These are phyloP conservation scores for Puccinia novopanici DNA, from an alignment of 1,284 basidiomycete species.

Conservation along the genomic window DNA sequence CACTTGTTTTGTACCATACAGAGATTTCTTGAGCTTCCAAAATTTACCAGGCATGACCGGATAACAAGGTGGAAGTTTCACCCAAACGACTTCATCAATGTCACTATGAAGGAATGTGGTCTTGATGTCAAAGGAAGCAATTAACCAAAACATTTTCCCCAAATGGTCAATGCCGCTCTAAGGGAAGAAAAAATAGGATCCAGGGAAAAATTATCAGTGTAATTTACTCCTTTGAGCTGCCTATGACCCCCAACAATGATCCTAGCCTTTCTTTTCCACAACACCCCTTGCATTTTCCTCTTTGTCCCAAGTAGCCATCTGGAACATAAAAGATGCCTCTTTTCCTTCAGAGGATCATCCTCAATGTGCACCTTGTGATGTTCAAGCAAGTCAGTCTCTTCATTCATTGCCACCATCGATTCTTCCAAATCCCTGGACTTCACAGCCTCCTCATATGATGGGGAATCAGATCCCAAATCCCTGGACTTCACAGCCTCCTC, in stretches of 20 bases:
- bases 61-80: not conserved
- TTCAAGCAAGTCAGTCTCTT: too few relatives aligned
- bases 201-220: not conserved
- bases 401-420: not conserved
- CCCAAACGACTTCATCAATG: slow-evolving; percentile 6
- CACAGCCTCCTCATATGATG: not conserved
- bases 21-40: not conserved
- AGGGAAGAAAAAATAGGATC: not conserved
- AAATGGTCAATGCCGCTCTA: not conserved
- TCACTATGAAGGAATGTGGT: not conserved
- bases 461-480: not conserved
- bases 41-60: not conserved
- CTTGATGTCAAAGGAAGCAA: not conserved
- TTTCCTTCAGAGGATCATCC: not conserved
- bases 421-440: not conserved
- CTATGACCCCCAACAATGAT: not conserved
- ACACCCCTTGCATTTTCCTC: not conserved
- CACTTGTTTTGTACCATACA: slow-evolving; percentile 10
- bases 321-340: not conserved
- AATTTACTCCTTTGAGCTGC: not conserved
- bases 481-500: not conserved
- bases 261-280: not conserved
- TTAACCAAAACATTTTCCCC: not conserved
- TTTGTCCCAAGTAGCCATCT: too few relatives aligned
- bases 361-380: not conserved